Conservation (phyloP, 176 grass and related monocot genomes). For the Stipa capillata region DNA sequence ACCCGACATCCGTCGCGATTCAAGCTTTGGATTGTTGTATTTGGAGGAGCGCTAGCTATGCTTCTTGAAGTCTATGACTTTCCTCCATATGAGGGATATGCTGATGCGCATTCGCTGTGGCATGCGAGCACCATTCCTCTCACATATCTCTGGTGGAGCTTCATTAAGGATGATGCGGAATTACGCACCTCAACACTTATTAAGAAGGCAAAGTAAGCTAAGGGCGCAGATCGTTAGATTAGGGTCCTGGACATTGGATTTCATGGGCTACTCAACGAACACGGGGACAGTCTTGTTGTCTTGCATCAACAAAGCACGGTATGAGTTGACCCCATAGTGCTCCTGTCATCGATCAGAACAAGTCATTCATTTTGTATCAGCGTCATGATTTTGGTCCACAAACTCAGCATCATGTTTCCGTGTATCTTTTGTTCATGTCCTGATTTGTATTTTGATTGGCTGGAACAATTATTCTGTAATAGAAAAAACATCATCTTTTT, state of each 20-base stretch:
- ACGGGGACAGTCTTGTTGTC: not conserved
- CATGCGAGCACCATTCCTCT: slow-evolving; percentile 39
- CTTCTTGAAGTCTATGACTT: slow-evolving; percentile 79
- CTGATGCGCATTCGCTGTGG: slow-evolving; percentile 63
- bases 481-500: not conserved
- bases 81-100: slow-evolving; percentile 69
- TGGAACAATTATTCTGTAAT: not conserved
- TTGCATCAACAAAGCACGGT: not conserved
- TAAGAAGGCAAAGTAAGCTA: slow-evolving; percentile 30
- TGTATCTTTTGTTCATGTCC: not conserved
- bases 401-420: slow-evolving; percentile 1
- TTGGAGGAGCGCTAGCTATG: slow-evolving; percentile 64
- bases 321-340: not conserved
- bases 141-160: slow-evolving; percentile 40
- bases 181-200: slow-evolving; percentile 34
- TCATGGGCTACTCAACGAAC: slow-evolving; percentile 33
- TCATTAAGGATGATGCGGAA: slow-evolving; percentile 34
- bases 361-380: not conserved
- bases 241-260: slow-evolving; percentile 22
- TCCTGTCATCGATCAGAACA: not conserved
- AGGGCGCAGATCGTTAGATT: not conserved
- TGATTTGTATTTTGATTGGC: not conserved
- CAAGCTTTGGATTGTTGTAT: slow-evolving; percentile 59
- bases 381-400: not conserved
- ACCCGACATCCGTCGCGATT: slow-evolving; percentile 57